These are phyloP conservation scores for Lunasporangiospora selenospora DNA, from an alignment of 192 early-diverging fungal genomes.

Conservation along the genomic window DNA sequence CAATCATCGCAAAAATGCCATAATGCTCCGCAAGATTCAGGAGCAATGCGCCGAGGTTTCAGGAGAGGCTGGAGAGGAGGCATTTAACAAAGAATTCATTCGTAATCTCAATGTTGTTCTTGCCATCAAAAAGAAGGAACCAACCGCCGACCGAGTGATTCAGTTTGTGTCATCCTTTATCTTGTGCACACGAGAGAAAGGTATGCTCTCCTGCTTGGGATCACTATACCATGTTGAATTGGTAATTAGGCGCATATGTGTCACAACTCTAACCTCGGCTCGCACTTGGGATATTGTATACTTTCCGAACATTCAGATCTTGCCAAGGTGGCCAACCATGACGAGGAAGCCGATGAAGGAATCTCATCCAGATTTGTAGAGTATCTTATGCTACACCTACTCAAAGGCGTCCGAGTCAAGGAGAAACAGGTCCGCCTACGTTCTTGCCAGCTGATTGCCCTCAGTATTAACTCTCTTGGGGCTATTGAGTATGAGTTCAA, in stretches of 20 bases:
- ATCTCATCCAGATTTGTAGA: slow-evolving; percentile 76
- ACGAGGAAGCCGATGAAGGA: slow-evolving; percentile 53
- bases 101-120: slow-evolving; percentile 82
- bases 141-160: slow-evolving; percentile 72
- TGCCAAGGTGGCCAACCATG: slow-evolving; percentile 37
- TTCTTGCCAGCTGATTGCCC: slow-evolving; percentile 78
- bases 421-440: slow-evolving; percentile 79
- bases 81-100: slow-evolving; percentile 78
- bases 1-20: slow-evolving; percentile 74
- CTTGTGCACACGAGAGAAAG: slow-evolving; percentile 71
- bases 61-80: slow-evolving; percentile 61
- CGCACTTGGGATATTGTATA: neutral
- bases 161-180: slow-evolving; percentile 80
- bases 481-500: slow-evolving; percentile 71
- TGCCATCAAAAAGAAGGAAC: slow-evolving; percentile 75
- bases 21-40: slow-evolving; percentile 78
- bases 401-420: slow-evolving; percentile 82
- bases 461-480: slow-evolving; percentile 73
- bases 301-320: neutral
- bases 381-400: slow-evolving; percentile 69
- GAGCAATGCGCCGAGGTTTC: slow-evolving; percentile 54
- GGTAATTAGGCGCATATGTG: no score
- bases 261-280: no score
- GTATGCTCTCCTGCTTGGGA: no score
- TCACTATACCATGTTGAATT: no score